phyloP scores from a whole-genome alignment of 331 rosid genomes.

The Saraca asoca region DNA sequence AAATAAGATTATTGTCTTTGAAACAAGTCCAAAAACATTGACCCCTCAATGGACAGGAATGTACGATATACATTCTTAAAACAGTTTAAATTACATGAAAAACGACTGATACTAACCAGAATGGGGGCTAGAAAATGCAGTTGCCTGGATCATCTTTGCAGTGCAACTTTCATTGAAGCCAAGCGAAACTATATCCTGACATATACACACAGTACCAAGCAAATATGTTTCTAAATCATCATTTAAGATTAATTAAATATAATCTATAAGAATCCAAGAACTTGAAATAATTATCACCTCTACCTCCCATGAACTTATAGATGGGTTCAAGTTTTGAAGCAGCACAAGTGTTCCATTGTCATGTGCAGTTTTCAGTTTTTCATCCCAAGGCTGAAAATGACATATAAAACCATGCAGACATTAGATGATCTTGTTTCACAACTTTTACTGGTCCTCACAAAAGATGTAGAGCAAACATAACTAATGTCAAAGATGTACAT shows the following conservation, averaged over 20 bases:
- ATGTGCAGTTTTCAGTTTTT: slow-evolving; percentile 55
- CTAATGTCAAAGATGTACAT: no score
- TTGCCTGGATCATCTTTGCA: slow-evolving; percentile 71
- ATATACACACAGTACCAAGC: slow-evolving; percentile 27
- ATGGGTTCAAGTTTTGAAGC: slow-evolving; percentile 82
- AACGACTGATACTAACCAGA: slow-evolving; percentile 53
- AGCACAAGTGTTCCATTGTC: slow-evolving; percentile 71
- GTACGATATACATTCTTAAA: background rate
- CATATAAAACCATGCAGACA: slow-evolving; percentile 24
- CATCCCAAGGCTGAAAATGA: slow-evolving; percentile 83
- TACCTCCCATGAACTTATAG: slow-evolving; percentile 67
- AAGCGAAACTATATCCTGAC: slow-evolving; percentile 64
- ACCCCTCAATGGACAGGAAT: background rate
- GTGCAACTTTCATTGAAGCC: slow-evolving; percentile 71
- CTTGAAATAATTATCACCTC: slow-evolving; percentile 58
- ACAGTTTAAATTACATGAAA: background rate
- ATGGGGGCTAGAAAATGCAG: slow-evolving; percentile 63
- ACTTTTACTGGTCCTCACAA: no score
- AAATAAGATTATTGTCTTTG: background rate
- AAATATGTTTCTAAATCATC: slow-evolving; percentile 1
- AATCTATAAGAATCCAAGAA: slow-evolving; percentile 21
- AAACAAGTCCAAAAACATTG: slow-evolving; percentile 3
- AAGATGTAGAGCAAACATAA: no score
- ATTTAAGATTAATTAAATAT: background rate
- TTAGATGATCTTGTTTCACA: slow-evolving; percentile 2